These are phyloP conservation scores for Pontederia crassipes DNA, from an alignment of 176 grass and related monocot genomes.

Conservation along the genomic window DNA sequence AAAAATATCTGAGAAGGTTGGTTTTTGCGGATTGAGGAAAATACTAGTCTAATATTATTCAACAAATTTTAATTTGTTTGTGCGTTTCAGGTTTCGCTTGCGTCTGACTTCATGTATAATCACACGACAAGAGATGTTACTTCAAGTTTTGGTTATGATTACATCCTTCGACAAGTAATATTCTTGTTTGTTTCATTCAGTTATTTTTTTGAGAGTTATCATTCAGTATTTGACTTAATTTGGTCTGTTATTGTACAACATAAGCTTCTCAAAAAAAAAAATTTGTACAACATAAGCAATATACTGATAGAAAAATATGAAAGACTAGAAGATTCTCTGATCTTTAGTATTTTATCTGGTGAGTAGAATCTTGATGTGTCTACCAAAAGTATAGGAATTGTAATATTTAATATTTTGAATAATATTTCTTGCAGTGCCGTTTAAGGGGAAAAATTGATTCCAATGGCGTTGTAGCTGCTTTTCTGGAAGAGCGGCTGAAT, in stretches of 20 bases:
- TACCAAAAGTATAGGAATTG: too few relatives aligned
- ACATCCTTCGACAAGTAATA: slow-evolving; percentile 91
- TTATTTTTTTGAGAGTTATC: neutral
- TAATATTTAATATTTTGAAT: too few relatives aligned
- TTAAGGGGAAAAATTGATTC: slow-evolving; percentile 95
- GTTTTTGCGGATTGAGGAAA: neutral
- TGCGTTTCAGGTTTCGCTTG: slow-evolving; percentile 71
- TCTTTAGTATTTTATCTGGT: too few relatives aligned
- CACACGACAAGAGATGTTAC: slow-evolving; percentile 87
- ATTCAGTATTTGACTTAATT: too few relatives aligned
- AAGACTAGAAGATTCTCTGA: too few relatives aligned
- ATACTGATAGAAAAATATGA: too few relatives aligned
- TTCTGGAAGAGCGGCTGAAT: slow-evolving; percentile 86
- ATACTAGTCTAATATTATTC: too few relatives aligned
- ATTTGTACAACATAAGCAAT: too few relatives aligned
- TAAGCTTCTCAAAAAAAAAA: too few relatives aligned
- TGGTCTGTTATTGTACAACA: too few relatives aligned
- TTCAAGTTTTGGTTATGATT: slow-evolving; percentile 94
- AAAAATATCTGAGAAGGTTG: slow-evolving; percentile 96
- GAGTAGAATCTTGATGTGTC: too few relatives aligned
- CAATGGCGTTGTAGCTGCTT: slow-evolving; percentile 70
- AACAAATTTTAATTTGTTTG: neutral
- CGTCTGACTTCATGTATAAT: slow-evolving; percentile 98
- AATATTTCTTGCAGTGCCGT: slow-evolving; percentile 50
- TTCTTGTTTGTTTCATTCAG: neutral